A percentile compares a stretch with the other conserved stretches of the same genome.
phyloP scores from a whole-genome alignment of 495 filamentous ascomycete genomes.

The Xylaria intraflava region DNA sequence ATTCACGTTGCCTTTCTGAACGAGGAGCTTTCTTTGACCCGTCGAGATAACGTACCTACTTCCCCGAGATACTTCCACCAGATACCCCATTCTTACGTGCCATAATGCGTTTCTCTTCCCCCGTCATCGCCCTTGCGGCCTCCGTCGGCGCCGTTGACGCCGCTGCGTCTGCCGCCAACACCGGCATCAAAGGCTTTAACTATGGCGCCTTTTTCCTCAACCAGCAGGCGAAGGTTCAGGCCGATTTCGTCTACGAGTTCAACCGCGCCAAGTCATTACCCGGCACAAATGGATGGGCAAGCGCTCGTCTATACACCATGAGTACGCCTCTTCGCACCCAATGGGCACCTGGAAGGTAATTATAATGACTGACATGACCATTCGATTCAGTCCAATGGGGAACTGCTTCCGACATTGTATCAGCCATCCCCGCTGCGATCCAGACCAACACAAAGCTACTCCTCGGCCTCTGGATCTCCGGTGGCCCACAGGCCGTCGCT shows the following conservation, averaged over 20 bases:
- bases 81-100: not conserved
- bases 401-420: slow-evolving; percentile 50
- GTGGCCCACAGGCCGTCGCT: slow-evolving; percentile 46
- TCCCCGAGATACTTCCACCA: too few species aligned
- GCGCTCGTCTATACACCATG: slow-evolving; percentile 45
- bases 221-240: slow-evolving; percentile 51
- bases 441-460: slow-evolving; percentile 57
- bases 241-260: slow-evolving; percentile 62
- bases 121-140: slow-evolving; percentile 29
- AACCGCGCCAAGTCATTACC: slow-evolving; percentile 57
- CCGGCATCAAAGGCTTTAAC: slow-evolving; percentile 65
- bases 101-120: slow-evolving; percentile 30
- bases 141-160: slow-evolving; percentile 20
- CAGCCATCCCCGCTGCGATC: slow-evolving; percentile 67
- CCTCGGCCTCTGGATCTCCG: slow-evolving; percentile 67
- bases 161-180: slow-evolving; percentile 29
- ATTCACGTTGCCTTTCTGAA: too few species aligned
- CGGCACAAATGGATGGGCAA: slow-evolving; percentile 61
- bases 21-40: not conserved
- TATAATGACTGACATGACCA: slow-evolving; percentile 2
- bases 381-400: slow-evolving; percentile 31
- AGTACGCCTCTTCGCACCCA: slow-evolving; percentile 26
- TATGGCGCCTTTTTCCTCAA: slow-evolving; percentile 58
- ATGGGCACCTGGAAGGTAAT: not conserved
- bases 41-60: too few species aligned